phyloP scores from a whole-genome alignment of 176 grass and related monocot species.

The Triticum dicoccoides region DNA sequence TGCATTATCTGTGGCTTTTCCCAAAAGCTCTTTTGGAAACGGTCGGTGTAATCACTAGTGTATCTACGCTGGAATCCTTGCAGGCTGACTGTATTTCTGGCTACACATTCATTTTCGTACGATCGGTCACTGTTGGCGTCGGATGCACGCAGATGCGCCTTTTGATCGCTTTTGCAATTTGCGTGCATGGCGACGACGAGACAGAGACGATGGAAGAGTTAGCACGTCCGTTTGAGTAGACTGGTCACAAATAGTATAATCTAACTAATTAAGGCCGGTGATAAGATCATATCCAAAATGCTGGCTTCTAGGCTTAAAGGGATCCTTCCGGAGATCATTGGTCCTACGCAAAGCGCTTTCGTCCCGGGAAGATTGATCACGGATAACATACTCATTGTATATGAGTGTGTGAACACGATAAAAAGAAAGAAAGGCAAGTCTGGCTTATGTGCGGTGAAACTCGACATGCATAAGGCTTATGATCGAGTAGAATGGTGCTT shows the following conservation, averaged over 20 bases:
- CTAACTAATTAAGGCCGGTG: background rate
- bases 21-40: background rate
- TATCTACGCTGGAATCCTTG: background rate
- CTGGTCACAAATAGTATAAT: background rate
- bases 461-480: too few relatives aligned
- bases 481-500: too few relatives aligned
- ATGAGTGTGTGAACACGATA: too few relatives aligned
- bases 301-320: too few relatives aligned
- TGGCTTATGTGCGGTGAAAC: too few relatives aligned
- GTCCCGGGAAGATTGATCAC: too few relatives aligned
- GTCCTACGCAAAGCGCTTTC: too few relatives aligned
- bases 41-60: constrained; percentile 2
- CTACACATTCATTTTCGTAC: background rate
- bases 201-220: background rate
- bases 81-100: background rate
- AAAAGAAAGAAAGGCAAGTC: too few relatives aligned
- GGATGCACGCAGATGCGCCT: constrained; percentile 4
- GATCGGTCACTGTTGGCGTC: constrained; percentile 5
- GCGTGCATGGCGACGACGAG: background rate
- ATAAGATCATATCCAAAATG: too few relatives aligned
- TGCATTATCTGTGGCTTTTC: background rate
- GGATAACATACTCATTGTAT: too few relatives aligned
- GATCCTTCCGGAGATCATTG: too few relatives aligned
- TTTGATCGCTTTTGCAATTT: background rate
- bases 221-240: background rate